phyloP scores from a whole-genome alignment of 495 filamentous ascomycete species.

The Xylaria longipes region DNA sequence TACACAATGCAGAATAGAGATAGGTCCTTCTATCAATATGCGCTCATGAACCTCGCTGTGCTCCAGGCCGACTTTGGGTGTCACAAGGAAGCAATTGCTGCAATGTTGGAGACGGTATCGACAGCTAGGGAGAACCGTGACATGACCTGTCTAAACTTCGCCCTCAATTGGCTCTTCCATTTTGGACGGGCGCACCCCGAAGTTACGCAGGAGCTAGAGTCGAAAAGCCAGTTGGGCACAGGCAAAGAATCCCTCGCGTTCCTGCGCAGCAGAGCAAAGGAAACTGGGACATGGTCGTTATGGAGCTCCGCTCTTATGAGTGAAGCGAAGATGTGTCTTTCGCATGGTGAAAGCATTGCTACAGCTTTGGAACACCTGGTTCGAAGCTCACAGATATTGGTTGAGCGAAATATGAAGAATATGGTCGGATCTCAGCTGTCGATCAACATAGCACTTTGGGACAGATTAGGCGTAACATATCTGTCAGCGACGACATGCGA shows the following conservation, averaged over 20 bases:
- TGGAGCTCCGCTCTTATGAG: conserved; percentile 84
- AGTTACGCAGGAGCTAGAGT: conserved; percentile 71
- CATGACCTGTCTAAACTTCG: conserved; percentile 91
- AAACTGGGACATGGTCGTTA: conserved; percentile 85
- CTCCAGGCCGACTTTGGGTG: conserved; percentile 96
- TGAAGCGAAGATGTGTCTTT: conserved; percentile 80
- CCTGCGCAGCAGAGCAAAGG: conserved; percentile 86
- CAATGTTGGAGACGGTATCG: conserved; percentile 90
- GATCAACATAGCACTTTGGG: conserved; percentile 74
- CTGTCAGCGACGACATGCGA: conserved; percentile 74
- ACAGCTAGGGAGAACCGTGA: conserved; percentile 93
- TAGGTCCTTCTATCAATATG: conserved; percentile 91
- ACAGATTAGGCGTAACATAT: conserved; percentile 72
- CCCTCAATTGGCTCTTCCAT: conserved; percentile 96
- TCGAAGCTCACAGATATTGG: conserved; percentile 80
- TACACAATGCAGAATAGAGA: conserved; percentile 91
- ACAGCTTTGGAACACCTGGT: conserved; percentile 78
- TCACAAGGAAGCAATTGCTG: conserved; percentile 85
- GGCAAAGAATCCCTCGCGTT: conserved; percentile 84
- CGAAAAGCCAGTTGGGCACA: conserved; percentile 74
- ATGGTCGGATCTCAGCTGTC: conserved; percentile 76
- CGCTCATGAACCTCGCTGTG: conserved; percentile 90
- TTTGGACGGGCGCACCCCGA: conserved; percentile 85
- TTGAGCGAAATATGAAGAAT: conserved; percentile 73
- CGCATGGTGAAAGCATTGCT: conserved; percentile 79